These are phyloP conservation scores for Lanmaoa pseudosensibilis DNA, from an alignment of 768 basidiomycete species.

Conservation along the genomic window DNA sequence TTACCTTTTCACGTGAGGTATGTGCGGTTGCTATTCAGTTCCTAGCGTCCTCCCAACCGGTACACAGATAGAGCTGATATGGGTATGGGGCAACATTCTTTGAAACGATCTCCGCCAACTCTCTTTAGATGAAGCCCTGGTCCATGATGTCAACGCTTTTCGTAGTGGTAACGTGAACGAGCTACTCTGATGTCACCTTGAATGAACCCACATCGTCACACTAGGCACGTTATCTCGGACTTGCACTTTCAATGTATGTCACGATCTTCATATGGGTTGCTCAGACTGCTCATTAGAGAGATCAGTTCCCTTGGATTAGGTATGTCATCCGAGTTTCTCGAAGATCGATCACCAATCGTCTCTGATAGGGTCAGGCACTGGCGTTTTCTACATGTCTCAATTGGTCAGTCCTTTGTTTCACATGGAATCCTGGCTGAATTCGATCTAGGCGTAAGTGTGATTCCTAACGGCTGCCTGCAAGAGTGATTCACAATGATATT, in stretches of 20 bases:
- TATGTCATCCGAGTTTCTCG: not conserved
- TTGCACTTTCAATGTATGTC: slow-evolving; percentile 7
- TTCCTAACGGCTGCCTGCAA: too few relatives aligned
- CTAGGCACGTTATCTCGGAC: slow-evolving; percentile 10
- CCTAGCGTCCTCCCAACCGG: not conserved
- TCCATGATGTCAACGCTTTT: slow-evolving; percentile 9
- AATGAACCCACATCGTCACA: not conserved
- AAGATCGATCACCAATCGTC: not conserved
- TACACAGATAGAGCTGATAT: slow-evolving; percentile 8
- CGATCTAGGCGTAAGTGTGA: slow-evolving; percentile 7
- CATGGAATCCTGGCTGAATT: not conserved
- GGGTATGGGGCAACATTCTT: slow-evolving; percentile 3
- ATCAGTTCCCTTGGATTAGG: slow-evolving; percentile 2
- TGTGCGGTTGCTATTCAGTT: not conserved
- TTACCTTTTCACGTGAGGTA: slow-evolving; percentile 11
- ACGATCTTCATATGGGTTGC: not conserved
- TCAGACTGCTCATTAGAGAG: not conserved
- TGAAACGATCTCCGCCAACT: not conserved
- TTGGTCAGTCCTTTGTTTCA: not conserved
- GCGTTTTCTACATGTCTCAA: not conserved
- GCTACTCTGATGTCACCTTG: not conserved
- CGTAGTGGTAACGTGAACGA: slow-evolving; percentile 4
- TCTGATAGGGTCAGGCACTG: not conserved
- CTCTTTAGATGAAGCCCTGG: slow-evolving; percentile 13
- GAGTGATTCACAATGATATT: not conserved